Base-by-base conservation (phyloP, 129 eudicot species). In the Ambrosia trifida region DNA sequence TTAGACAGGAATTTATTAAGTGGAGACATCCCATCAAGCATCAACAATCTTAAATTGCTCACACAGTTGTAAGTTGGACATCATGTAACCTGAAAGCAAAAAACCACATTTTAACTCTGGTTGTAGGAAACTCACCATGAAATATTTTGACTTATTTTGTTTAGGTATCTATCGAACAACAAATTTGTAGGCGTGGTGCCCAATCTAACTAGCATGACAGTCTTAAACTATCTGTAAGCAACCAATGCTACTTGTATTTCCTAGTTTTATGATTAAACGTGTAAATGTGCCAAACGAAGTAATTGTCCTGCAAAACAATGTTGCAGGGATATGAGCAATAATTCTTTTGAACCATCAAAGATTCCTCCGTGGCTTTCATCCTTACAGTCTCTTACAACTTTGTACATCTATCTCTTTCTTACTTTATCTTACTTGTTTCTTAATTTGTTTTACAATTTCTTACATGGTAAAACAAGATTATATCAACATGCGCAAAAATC, bases 321-420 rank as follows among this genome's bases (percentile, higher is more conserved):
- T 52, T 78, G 60, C 85, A 88, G 95, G 86, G 95, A 90, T 67
- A 70, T 94, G 83, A 89, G 98, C 95, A 94, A 89, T 72, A 94
- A 94, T 79, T 68, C 87, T 41, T 94, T 94, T 58, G 64, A 70
- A 28, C 54, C 76, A 8, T 73, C 98, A 38, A 83, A 80, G 62
- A 41, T 89, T 76, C 96, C 98, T n/a, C 66, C 82, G 46, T 93
- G 95, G 96, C 35, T 93, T 72, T 45, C 85, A 31, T 74, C 88
- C 64, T 68, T 93, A 65, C 80, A 71, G 51, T 85, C 92, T 76
- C 78, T 93, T 72, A 89, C 91, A 66, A 85, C 96, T 77, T 51
- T 93, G 98, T 92, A 92, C 63, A 72, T 74, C 43, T 85, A 72
- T 78, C 72, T 65, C 47, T 38, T 68, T 73, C 75, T 40, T 61